A percentile compares a stretch with the other conserved stretches of the same genome.
These are phyloP conservation scores for Paramecium caudatum DNA, from an alignment of 73 alveolate genomes.

Conservation along the genomic window DNA sequence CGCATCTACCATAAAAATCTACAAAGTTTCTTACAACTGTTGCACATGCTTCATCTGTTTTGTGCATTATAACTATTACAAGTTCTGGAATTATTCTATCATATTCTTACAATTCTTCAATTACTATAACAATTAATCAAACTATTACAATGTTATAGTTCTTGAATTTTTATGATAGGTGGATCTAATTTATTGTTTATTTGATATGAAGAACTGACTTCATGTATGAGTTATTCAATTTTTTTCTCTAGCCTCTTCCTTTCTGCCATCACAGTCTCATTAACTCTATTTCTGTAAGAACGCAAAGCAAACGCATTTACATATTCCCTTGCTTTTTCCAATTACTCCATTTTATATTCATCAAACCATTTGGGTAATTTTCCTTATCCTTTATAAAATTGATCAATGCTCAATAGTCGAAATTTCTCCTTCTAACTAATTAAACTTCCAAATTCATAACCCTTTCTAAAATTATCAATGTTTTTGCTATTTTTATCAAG, in stretches of 20 bases:
- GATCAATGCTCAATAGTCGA: not conserved
- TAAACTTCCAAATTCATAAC: slow-evolving; percentile 29
- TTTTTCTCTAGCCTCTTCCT: slow-evolving; percentile 8
- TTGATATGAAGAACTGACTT: not conserved
- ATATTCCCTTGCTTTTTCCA: slow-evolving; percentile 20
- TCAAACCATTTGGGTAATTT: slow-evolving; percentile 68
- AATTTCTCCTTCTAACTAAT: not conserved
- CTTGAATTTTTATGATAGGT: slow-evolving; percentile 52
- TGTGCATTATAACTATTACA: slow-evolving; percentile 23
- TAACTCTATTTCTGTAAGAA: slow-evolving; percentile 41
- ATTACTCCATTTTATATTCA: slow-evolving; percentile 41
- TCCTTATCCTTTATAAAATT: not conserved
- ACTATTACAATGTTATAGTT: slow-evolving; percentile 14
- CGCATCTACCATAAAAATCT: slow-evolving; percentile 5
- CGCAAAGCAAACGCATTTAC: slow-evolving; percentile 48
- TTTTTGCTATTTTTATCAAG: not conserved
- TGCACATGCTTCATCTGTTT: slow-evolving; percentile 9
- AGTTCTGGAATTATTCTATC: slow-evolving; percentile 54
- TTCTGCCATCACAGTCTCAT: slow-evolving; percentile 28
- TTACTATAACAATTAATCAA: not conserved
- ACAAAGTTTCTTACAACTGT: not conserved
- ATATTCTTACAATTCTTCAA: slow-evolving; percentile 32
- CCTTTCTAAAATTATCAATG: slow-evolving; percentile 1
- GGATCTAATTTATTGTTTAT: not conserved
- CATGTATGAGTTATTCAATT: not conserved